These are phyloP conservation scores for Anthostomella pinea DNA, from an alignment of 2,329 filamentous ascomycete species.

Conservation along the genomic window DNA sequence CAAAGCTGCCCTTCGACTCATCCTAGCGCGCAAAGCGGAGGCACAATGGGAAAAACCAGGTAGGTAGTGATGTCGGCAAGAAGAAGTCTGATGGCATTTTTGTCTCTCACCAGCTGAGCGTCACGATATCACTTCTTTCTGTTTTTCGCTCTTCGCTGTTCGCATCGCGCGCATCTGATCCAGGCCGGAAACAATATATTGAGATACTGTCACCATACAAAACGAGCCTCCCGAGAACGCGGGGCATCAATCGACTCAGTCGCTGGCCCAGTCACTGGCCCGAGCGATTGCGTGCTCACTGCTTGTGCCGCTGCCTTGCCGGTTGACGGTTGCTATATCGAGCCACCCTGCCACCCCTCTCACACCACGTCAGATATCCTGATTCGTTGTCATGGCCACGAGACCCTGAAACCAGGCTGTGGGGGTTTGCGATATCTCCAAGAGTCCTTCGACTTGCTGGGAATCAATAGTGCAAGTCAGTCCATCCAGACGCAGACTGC, in stretches of 20 bases:
- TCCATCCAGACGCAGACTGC: too few relatives aligned
- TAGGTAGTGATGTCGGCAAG: too few relatives aligned
- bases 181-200: background rate
- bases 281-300: slow-evolving; percentile 5
- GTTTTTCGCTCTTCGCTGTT: background rate
- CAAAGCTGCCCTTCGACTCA: background rate
- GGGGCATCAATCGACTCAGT: background rate
- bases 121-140: background rate
- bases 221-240: too few relatives aligned
- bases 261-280: slow-evolving; percentile 1
- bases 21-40: background rate
- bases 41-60: too few relatives aligned
- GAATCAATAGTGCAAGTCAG: background rate
- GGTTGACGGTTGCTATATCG: too few relatives aligned
- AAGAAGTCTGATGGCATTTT: too few relatives aligned
- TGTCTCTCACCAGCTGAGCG: too few relatives aligned
- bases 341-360: slow-evolving; percentile 15
- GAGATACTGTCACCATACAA: background rate
- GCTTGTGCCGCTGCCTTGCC: background rate
- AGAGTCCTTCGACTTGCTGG: slow-evolving; percentile 8
- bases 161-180: too few relatives aligned
- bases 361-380: slow-evolving; percentile 8
- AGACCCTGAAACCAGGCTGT: slow-evolving; percentile 18
- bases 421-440: slow-evolving; percentile 10
- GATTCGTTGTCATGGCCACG: slow-evolving; percentile 19